Evolutionary conservation across 306 rosid species (phyloP).

Genomic region (Cucumis sativus): Cucumber_9930_V3 NC_026660.2:8189001-8189500

Average conservation of each 20-base stretch:
- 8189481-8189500: no score
- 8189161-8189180: conserved; percentile 32
- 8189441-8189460: no score
- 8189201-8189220: conserved; percentile 29
- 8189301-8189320: conserved; percentile 10
- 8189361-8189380: background rate
- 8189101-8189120: conserved; percentile 8
- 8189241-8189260: conserved; percentile 64
- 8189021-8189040: conserved; percentile 65
- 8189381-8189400: background rate
- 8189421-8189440: background rate
- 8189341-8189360: background rate
- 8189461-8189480: no score
- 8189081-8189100: conserved; percentile 3
- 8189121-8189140: conserved; percentile 58
- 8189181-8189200: conserved; percentile 41
- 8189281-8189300: conserved; percentile 98
- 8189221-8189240: conserved; percentile 49
- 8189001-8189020: conserved; percentile 78
- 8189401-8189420: background rate
- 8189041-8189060: conserved; percentile 41
- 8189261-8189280: conserved; percentile 77
- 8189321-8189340: background rate
- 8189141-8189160: conserved; percentile 35
- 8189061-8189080: conserved; percentile 11